Conservation (phyloP, 768 basidiomycete genomes). For the Agrocybe praecox region DNA sequence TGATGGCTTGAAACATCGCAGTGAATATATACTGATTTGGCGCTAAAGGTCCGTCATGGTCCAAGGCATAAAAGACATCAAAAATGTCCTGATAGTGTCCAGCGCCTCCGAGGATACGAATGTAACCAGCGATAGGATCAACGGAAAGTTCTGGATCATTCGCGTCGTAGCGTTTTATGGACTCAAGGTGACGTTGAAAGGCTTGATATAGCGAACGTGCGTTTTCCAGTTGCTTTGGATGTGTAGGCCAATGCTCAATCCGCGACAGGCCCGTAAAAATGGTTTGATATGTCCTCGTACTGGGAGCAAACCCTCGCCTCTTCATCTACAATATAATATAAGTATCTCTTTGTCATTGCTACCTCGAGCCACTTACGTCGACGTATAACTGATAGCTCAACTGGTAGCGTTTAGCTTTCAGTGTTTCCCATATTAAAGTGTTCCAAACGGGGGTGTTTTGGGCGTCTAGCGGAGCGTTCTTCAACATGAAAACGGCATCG, state of each 20-base stretch:
- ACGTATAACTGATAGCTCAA: conserved; percentile 66
- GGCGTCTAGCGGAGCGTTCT: conserved; percentile 69
- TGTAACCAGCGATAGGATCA: conserved; percentile 59
- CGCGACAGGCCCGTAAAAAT: conserved; percentile 66
- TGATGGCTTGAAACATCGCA: conserved; percentile 60
- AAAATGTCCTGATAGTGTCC: conserved; percentile 68
- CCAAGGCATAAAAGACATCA: conserved; percentile 73
- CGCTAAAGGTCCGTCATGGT: conserved; percentile 61
- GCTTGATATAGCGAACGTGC: conserved; percentile 63
- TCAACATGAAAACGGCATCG: conserved; percentile 66
- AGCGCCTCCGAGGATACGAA: conserved; percentile 65
- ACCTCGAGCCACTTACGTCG: conserved; percentile 51
- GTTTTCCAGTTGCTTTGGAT: conserved; percentile 63
- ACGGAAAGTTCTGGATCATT: conserved; percentile 48
- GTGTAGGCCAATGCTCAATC: conserved; percentile 61
- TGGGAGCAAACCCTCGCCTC: conserved; percentile 75
- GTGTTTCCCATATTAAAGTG: conserved; percentile 67
- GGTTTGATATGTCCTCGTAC: conserved; percentile 65
- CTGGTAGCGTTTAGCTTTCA: conserved; percentile 58
- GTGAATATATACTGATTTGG: conserved; percentile 66
- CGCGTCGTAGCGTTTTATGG: conserved; percentile 50
- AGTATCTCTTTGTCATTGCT: neutral
- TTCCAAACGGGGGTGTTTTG: conserved; percentile 83
- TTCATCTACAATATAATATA: conserved; percentile 66
- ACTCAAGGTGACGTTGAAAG: conserved; percentile 51